Percentiles rank a stretch among this genome's conserved stretches.
These are phyloP conservation scores for Chenopodium formosanum DNA, from an alignment of 148 eudicot genomes.

Conservation along the genomic window DNA sequence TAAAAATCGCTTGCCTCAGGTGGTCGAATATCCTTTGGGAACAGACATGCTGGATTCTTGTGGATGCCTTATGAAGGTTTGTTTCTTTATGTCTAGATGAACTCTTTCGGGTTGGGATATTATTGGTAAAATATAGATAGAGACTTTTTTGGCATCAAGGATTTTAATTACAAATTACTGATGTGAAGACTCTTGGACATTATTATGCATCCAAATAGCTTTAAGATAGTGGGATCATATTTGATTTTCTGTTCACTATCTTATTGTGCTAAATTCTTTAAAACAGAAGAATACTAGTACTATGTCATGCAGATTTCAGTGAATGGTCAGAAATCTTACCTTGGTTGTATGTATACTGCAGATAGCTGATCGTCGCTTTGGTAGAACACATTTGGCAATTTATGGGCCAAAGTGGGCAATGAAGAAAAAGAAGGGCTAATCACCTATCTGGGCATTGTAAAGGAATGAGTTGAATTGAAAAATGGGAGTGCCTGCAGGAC, in stretches of 20 bases:
- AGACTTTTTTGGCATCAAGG: neutral
- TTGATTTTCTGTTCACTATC: neutral
- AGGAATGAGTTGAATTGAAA: neutral
- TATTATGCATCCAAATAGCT: neutral
- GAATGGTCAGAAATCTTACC: neutral
- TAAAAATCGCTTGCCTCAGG: slow-evolving; percentile 34
- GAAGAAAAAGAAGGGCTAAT: slow-evolving; percentile 55
- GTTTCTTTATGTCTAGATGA: neutral
- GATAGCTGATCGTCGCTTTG: slow-evolving; percentile 88
- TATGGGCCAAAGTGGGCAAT: slow-evolving; percentile 94
- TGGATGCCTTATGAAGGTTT: slow-evolving; percentile 79
- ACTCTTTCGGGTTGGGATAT: neutral
- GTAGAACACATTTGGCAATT: slow-evolving; percentile 84
- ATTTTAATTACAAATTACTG: neutral
- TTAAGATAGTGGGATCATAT: neutral
- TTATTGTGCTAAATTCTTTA: neutral
- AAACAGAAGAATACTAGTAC: neutral
- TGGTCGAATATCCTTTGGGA: slow-evolving; percentile 86
- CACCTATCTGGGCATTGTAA: neutral
- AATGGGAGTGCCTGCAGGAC: neutral
- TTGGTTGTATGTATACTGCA: slow-evolving; percentile 33
- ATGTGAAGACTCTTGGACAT: neutral
- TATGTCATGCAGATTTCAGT: neutral
- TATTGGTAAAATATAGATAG: neutral
- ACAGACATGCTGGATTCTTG: slow-evolving; percentile 78